Evolutionary conservation across 2,329 filamentous ascomycete species (phyloP).

Genomic region (Didymella segeticola): DNA sequence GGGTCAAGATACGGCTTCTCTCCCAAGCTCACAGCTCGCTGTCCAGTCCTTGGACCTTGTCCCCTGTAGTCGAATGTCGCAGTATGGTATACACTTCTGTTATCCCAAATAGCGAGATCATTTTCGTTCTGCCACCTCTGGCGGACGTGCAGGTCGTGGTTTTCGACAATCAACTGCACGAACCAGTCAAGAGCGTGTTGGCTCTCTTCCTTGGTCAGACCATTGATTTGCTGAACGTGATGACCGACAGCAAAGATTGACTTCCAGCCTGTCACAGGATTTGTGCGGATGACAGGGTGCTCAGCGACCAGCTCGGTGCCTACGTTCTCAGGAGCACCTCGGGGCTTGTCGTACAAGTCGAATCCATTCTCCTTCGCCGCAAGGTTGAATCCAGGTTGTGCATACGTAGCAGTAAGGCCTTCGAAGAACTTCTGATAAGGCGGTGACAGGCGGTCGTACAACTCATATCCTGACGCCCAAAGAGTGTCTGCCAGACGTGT

Average conservation of each 20-base stretch:
- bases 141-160: constrained; percentile 60
- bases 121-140: constrained; percentile 59
- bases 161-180: constrained; percentile 51
- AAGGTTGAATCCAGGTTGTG: constrained; percentile 52
- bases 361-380: constrained; percentile 51
- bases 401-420: constrained; percentile 54
- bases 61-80: constrained; percentile 68
- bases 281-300: constrained; percentile 65
- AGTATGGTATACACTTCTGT: constrained; percentile 63
- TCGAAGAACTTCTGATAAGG: constrained; percentile 59
- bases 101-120: constrained; percentile 68
- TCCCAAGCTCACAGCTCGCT: constrained; percentile 63
- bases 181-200: constrained; percentile 54
- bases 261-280: constrained; percentile 45
- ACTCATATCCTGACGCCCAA: constrained; percentile 49
- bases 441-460: constrained; percentile 58
- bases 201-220: constrained; percentile 53
- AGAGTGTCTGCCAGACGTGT: constrained; percentile 35
- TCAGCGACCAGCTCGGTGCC: constrained; percentile 58
- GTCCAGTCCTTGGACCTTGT: constrained; percentile 61
- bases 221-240: constrained; percentile 53
- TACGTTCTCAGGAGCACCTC: constrained; percentile 63
- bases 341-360: constrained; percentile 55
- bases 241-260: constrained; percentile 58
- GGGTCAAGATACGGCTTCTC: constrained; percentile 65